These are phyloP conservation scores for Saccharomyces paradoxus DNA, from an alignment of 805 yeast genomes.

Conservation along the genomic window DNA sequence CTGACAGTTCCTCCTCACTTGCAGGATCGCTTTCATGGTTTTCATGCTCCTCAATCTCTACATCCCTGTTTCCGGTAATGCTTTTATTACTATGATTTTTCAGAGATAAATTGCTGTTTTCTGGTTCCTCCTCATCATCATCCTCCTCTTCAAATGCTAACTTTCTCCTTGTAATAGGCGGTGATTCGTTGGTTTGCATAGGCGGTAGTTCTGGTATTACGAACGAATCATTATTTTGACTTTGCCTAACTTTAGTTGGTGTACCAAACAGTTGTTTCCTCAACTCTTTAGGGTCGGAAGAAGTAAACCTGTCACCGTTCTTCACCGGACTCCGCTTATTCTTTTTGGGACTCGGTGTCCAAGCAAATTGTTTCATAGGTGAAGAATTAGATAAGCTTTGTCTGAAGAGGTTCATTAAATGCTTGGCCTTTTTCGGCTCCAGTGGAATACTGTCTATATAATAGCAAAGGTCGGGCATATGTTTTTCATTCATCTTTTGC, in stretches of 20 bases:
- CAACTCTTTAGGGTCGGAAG: conserved; percentile 24
- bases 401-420: conserved; percentile 40
- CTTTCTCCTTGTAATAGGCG: conserved; percentile 22
- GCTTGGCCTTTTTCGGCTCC: conserved; percentile 37
- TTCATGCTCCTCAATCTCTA: background rate
- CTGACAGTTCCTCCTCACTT: background rate
- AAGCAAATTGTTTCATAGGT: conserved; percentile 22
- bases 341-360: conserved; percentile 28
- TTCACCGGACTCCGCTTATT: conserved; percentile 13
- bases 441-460: conserved; percentile 47
- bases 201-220: conserved; percentile 8
- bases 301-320: conserved; percentile 19
- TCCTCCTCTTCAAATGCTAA: conserved; percentile 27
- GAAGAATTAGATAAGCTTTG: conserved; percentile 32
- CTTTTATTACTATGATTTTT: background rate
- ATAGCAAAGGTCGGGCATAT: conserved; percentile 42
- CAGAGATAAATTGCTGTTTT: background rate
- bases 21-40: background rate
- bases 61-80: background rate
- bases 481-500: conserved; percentile 37
- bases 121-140: conserved; percentile 9
- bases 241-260: conserved; percentile 13
- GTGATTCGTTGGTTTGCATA: background rate
- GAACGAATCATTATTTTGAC: background rate
- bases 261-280: conserved; percentile 24